These are phyloP conservation scores for Talaromyces albobiverticillius DNA, from an alignment of 2,329 filamentous ascomycete genomes.

Conservation along the genomic window DNA sequence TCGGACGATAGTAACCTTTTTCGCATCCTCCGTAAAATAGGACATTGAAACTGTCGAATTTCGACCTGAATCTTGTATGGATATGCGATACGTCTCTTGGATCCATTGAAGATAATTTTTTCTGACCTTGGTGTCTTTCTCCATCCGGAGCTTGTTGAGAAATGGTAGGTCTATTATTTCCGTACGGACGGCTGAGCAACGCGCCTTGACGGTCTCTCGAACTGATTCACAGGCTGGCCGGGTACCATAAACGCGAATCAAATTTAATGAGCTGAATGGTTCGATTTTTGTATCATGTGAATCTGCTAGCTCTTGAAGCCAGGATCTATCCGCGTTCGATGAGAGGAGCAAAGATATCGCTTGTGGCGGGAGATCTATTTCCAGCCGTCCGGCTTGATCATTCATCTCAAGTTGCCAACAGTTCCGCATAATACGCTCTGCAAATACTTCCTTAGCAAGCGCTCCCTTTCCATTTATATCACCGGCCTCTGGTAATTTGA, in stretches of 20 bases:
- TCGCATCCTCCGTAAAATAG: conserved; percentile 32
- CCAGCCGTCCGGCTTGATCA: conserved; percentile 35
- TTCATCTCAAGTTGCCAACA: conserved; percentile 36
- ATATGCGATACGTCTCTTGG: conserved; percentile 28
- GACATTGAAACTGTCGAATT: conserved; percentile 26
- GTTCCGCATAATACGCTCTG: conserved; percentile 36
- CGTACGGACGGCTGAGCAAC: conserved; percentile 27
- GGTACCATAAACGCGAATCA: conserved; percentile 36
- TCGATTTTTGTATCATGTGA: conserved; percentile 36
- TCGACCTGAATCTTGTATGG: conserved; percentile 22
- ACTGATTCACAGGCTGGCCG: conserved; percentile 31
- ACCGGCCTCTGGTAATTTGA: not conserved
- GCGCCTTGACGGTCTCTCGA: conserved; percentile 31
- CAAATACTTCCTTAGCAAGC: conserved; percentile 29
- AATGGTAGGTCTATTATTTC: conserved; percentile 26
- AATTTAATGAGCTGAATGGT: conserved; percentile 28
- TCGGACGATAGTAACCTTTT: conserved; percentile 30
- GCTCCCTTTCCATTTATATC: conserved; percentile 8
- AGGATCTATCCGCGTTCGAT: conserved; percentile 32
- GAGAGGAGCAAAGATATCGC: conserved; percentile 30
- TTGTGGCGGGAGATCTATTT: conserved; percentile 28
- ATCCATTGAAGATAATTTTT: conserved; percentile 33
- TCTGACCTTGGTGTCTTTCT: conserved; percentile 19
- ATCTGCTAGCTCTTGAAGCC: conserved; percentile 34
- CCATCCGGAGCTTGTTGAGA: conserved; percentile 13